Base-by-base conservation (phyloP, 495 filamentous ascomycete species). In the Xylaria nigripes region DNA sequence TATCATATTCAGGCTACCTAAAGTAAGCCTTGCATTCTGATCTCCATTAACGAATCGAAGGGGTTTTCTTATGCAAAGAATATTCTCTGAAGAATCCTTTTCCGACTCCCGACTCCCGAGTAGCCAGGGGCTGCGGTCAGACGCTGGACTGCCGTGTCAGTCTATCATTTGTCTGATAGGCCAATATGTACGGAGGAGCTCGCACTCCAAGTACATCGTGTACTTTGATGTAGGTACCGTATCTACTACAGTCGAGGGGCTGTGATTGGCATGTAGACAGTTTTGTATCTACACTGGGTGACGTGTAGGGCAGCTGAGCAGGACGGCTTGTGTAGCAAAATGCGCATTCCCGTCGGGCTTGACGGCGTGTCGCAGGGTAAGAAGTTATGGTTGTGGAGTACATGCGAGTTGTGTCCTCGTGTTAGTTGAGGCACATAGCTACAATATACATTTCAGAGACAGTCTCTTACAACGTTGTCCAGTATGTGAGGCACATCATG, bases 51-150 rank as follows among this genome's bases (percentile, higher is more conserved):
- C 32, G 32, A 36, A 36, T 36, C 32, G 43, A 25, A 25, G 1
- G 45, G 44, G 45, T 22, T 42, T n/a, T n/a, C n/a, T 30, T 36
- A 55, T 55, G 52, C 52, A 55, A 8, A 38, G 53, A 55, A 49
- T 13, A 25, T 55, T 50, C 53, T 36, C 9, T 45, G 52, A 32
- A 36, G n/a, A 48, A 48, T 22, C 18, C 29, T 48, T 10, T 27
- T 30, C 25, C 25, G 25, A 29, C 4, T 23, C 18, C 40, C 21
- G 21, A 24, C 21, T 45, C 16, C 43, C 23, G 23, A 40, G 12
- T 2, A 12, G 16, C 32, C 44, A 49, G 13, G 19, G 44, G 13
- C 21, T 21, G 24, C 32, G 38, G 7, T 45, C 53, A 21, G 46
- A 24, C 25, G 10, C 36, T 34, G 45, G 45, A 24, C 23, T 24